Base-by-base conservation (phyloP, 2,329 filamentous ascomycete genomes). In the Cercospora zeina region DNA sequence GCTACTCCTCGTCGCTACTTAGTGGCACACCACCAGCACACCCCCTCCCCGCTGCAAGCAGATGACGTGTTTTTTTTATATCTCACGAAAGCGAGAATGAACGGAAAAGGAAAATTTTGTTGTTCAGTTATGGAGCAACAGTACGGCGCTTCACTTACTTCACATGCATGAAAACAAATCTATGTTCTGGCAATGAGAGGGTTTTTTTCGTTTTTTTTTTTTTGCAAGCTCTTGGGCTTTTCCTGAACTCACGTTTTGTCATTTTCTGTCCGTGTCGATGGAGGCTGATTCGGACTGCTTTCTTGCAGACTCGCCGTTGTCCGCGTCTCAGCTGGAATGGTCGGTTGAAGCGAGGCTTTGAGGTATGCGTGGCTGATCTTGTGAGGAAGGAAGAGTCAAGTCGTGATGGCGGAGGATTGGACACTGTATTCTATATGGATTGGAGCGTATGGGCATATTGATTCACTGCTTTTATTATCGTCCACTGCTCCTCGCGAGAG, bases 281-380 rank as follows among this genome's bases (percentile, higher is more conserved):
- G 42, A 49, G 21, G 42, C 42, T 49, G 42, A 49, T 49, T 49
- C 1, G 42, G 21, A 11, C 21, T 49, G 21, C 42, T n/a, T 3
- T 9, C 24, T 10, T 13, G 3, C 33, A 37, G 51, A 31, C 16
- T 54, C 33, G 13, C 33, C 51, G 19, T 13, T 54, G 9, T 33
- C 51, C 21, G 51, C 51, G n/a, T 54, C 51, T 16, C 51, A 24
- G 24, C 11, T 54, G 19, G 51, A 54, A 16, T 54, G 51, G 51
- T 54, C 33, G 42, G 42, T 49, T 19, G 42, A 49, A 19, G 21
- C 42, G 42, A 49, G 24, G 21, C 42, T 49, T 24, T 49, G 42
- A 49, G 31, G 31, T 13, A 34, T 34, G 8, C 30, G n/a, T 14
- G 19, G n/a, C 9, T 16, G 1, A 24, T 14, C 2, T 13, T 24